These are phyloP conservation scores for Phytophthora pluvialis DNA, from an alignment of 352 stramenopile genomes.

Conservation along the genomic window DNA sequence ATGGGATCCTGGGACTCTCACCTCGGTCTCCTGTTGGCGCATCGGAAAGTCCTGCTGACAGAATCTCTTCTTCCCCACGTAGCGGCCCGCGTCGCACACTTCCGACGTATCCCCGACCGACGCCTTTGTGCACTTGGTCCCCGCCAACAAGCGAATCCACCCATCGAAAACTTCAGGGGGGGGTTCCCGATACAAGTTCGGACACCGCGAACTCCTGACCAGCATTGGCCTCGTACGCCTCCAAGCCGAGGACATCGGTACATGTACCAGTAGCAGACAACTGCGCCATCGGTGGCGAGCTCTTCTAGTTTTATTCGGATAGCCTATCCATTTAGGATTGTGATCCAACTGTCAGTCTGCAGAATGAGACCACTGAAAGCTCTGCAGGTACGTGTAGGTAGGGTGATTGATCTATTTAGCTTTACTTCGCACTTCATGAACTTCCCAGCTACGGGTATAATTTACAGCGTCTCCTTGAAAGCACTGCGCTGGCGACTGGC, in stretches of 20 bases:
- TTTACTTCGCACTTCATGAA: neutral
- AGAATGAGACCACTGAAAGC: too few relatives aligned
- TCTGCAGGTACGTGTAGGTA: neutral
- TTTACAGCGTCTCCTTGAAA: conserved; percentile 42
- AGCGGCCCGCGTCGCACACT: conserved; percentile 53
- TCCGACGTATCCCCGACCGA: conserved; percentile 48
- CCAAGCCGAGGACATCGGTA: conserved; percentile 45
- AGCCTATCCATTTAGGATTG: neutral
- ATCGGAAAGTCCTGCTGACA: conserved; percentile 50
- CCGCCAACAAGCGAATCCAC: conserved; percentile 50
- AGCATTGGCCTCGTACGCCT: conserved; percentile 49
- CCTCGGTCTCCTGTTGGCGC: conserved; percentile 22
- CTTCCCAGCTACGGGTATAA: conserved; percentile 11
- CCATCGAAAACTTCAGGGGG: conserved; percentile 48
- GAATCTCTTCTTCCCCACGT: conserved; percentile 63
- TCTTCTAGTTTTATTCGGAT: too few relatives aligned
- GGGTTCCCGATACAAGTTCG: conserved; percentile 39
- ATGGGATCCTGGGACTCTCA: conserved; percentile 39
- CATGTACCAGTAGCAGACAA: conserved; percentile 24
- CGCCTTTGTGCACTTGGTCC: conserved; percentile 43
- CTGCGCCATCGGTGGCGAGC: neutral
- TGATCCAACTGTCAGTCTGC: conserved; percentile 1
- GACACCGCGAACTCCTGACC: conserved; percentile 58
- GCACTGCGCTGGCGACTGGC: conserved; percentile 37
- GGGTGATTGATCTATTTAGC: neutral